These are phyloP conservation scores for Saccharomycopsis amapae DNA, from an alignment of 805 yeast genomes.

Conservation along the genomic window DNA sequence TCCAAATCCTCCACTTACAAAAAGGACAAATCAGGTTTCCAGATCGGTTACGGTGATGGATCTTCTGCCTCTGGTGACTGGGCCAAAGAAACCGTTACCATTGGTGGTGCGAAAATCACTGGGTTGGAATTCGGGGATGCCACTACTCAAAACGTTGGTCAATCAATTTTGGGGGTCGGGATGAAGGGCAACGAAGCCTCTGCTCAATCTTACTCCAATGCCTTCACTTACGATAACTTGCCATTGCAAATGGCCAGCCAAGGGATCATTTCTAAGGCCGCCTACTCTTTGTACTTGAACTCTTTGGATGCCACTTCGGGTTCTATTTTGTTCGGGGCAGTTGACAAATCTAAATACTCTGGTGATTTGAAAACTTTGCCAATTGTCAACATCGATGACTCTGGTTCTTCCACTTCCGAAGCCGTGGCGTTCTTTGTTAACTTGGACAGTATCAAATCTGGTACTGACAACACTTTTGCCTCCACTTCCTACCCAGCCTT, in stretches of 20 bases:
- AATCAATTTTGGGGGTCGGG: constrained; percentile 16
- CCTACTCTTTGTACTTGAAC: constrained; percentile 43
- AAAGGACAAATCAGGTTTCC: no score
- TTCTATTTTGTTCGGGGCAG: constrained; percentile 47
- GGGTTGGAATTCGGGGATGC: constrained; percentile 18
- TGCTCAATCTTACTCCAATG: constrained; percentile 19
- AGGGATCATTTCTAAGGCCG: constrained; percentile 35
- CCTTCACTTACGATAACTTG: constrained; percentile 24
- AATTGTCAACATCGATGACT: constrained; percentile 17
- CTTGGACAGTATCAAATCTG: constrained; percentile 23
- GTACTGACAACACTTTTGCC: constrained; percentile 23
- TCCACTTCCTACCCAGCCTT: constrained; percentile 32
- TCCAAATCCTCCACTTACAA: no score
- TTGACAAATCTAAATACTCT: constrained; percentile 42
- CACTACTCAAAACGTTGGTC: constrained; percentile 16
- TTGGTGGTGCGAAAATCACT: constrained; percentile 14
- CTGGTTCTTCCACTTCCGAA: constrained; percentile 12
- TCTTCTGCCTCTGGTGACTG: constrained; percentile 45
- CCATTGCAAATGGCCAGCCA: constrained; percentile 30
- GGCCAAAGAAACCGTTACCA: constrained; percentile 14
- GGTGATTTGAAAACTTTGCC: constrained; percentile 35
- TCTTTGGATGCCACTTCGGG: constrained; percentile 27
- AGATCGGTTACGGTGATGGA: no score
- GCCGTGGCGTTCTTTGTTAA: constrained; percentile 20
- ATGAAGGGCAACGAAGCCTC: constrained; percentile 30